These are phyloP conservation scores for Quercus dentata DNA, from an alignment of 306 rosid species.

Conservation along the genomic window DNA sequence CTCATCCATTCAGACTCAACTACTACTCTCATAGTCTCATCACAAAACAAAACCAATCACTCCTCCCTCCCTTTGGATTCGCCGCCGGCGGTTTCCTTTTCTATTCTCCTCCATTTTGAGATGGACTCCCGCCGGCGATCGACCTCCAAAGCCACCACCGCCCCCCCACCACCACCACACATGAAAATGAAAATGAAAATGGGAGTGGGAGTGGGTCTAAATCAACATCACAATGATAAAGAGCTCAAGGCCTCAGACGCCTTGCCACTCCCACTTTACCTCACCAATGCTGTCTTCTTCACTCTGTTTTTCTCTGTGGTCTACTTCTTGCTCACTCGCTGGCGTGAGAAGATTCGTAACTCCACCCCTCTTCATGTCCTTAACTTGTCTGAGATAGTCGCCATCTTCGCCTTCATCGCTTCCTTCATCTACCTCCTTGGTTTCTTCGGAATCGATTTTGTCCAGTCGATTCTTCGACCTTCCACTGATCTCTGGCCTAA, in stretches of 20 bases:
- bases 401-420: conserved; percentile 58
- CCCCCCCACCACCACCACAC: conserved; percentile 15
- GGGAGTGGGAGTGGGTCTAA: neutral
- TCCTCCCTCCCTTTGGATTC: neutral
- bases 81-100: conserved; percentile 11
- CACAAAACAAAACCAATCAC: neutral
- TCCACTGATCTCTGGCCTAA: conserved; percentile 45
- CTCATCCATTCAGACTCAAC: neutral
- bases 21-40: neutral
- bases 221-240: conserved; percentile 2
- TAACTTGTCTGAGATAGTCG: conserved; percentile 59
- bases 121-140: conserved; percentile 71
- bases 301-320: conserved; percentile 74
- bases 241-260: conserved; percentile 32
- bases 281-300: conserved; percentile 67
- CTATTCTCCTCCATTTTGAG: neutral
- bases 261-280: conserved; percentile 41
- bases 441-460: conserved; percentile 78
- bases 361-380: conserved; percentile 77
- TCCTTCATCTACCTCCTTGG: conserved; percentile 73
- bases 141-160: conserved; percentile 1
- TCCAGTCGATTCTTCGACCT: conserved; percentile 62
- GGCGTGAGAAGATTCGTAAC: conserved; percentile 87
- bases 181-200: conserved; percentile 2
- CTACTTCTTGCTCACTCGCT: conserved; percentile 68